Percentiles rank a stretch among this genome's conserved stretches.
Conservation (phyloP, 768 basidiomycete species). For the Mrakia hoshinonis region DNA sequence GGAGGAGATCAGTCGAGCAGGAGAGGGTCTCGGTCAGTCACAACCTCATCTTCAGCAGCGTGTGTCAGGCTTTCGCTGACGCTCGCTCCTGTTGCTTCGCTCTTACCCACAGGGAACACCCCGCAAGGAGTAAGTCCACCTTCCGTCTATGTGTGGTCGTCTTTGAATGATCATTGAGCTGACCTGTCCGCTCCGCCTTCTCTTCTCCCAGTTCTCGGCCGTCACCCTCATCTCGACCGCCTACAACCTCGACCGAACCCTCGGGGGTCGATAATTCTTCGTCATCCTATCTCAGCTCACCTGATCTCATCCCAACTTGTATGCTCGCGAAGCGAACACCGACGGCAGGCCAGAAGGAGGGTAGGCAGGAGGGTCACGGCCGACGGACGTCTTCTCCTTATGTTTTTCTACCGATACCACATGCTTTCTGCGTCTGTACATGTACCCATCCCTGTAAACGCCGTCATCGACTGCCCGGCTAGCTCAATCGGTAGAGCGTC, state of each 20-base stretch:
- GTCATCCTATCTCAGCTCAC: not conserved
- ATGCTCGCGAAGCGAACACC: too few species aligned
- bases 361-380: too few species aligned
- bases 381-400: too few species aligned
- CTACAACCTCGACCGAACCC: slow-evolving; percentile 25
- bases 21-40: slow-evolving; percentile 59
- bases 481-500: too few species aligned
- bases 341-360: too few species aligned
- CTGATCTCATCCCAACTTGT: too few species aligned
- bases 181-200: not conserved
- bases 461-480: too few species aligned
- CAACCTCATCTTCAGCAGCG: not conserved
- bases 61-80: not conserved
- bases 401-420: too few species aligned
- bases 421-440: too few species aligned
- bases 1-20: slow-evolving; percentile 52
- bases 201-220: slow-evolving; percentile 4
- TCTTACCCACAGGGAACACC: not conserved
- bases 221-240: slow-evolving; percentile 27
- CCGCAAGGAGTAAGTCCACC: slow-evolving; percentile 3
- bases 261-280: not conserved
- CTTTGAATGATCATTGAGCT: not conserved
- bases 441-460: too few species aligned
- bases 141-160: not conserved
- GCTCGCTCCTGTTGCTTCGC: not conserved